Evolutionary conservation across 371 early-diverging fungal genomes (phyloP).

Genomic region (Gilbertella persicaria): DNA sequence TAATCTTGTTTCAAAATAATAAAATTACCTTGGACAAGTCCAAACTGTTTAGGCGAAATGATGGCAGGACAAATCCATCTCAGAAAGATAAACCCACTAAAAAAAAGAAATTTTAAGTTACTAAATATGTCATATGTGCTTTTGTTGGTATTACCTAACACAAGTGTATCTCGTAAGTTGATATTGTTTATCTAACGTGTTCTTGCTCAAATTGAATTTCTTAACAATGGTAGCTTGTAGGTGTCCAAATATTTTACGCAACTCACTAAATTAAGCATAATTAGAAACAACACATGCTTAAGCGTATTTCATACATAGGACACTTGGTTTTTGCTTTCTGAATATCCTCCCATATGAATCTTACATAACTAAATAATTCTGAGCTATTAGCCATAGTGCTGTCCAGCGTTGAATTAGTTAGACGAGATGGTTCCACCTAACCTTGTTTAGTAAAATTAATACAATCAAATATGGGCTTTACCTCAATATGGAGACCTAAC

Average conservation of each 20-base stretch:
- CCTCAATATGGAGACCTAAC: slow-evolving; percentile 47
- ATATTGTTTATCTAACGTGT: slow-evolving; percentile 21
- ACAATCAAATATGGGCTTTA: slow-evolving; percentile 6
- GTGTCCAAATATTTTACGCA: slow-evolving; percentile 55
- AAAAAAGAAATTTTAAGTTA: slow-evolving; percentile 1
- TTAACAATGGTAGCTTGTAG: slow-evolving; percentile 44
- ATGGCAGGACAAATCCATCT: slow-evolving; percentile 86
- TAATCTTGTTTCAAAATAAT: background rate
- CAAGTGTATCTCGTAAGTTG: slow-evolving; percentile 51
- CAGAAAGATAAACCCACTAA: slow-evolving; percentile 80
- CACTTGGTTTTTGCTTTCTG: slow-evolving; percentile 29
- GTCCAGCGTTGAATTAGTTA: slow-evolving; percentile 16
- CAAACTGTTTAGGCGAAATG: slow-evolving; percentile 80
- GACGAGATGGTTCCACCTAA: slow-evolving; percentile 29
- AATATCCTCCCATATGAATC: slow-evolving; percentile 22
- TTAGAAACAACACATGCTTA: background rate
- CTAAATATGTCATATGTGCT: background rate
- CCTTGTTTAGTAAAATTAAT: background rate
- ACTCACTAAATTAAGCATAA: slow-evolving; percentile 23
- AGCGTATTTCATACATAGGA: slow-evolving; percentile 23
- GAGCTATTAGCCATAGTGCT: slow-evolving; percentile 13
- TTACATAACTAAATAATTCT: slow-evolving; percentile 18
- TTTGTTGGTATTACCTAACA: slow-evolving; percentile 26
- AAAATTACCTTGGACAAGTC: slow-evolving; percentile 56
- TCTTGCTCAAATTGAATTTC: slow-evolving; percentile 30